A percentile compares a stretch with the other conserved stretches of the same genome.
Evolutionary conservation across 2,329 filamentous ascomycete genomes (phyloP).

Genomic region (Trichophyton mentagrophytes): DNA sequence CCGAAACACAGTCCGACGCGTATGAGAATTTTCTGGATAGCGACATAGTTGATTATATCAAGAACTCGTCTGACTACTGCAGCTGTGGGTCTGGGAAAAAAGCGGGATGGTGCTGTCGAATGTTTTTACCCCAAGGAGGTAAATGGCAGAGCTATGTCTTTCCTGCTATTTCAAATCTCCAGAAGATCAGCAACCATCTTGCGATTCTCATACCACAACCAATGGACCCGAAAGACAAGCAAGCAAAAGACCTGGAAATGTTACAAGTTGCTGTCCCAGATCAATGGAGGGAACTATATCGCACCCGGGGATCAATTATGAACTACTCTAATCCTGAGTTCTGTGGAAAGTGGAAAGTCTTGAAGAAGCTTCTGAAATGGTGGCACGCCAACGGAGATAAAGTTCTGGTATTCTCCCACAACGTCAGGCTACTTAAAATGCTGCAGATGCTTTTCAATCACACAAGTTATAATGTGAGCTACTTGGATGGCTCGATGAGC

Average conservation of each 20-base stretch:
- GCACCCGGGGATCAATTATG: slow-evolving; percentile 61
- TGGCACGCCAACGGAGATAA: slow-evolving; percentile 89
- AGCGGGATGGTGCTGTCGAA: slow-evolving; percentile 69
- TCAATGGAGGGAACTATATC: slow-evolving; percentile 61
- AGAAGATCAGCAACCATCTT: slow-evolving; percentile 88
- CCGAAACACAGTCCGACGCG: slow-evolving; percentile 63
- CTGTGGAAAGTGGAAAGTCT: slow-evolving; percentile 91
- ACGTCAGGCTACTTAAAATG: slow-evolving; percentile 71
- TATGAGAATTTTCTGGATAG: slow-evolving; percentile 74
- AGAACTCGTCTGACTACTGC: slow-evolving; percentile 54
- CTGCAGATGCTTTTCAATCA: slow-evolving; percentile 73
- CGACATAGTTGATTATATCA: slow-evolving; percentile 56
- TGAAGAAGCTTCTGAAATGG: slow-evolving; percentile 73
- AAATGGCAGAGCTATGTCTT: slow-evolving; percentile 71
- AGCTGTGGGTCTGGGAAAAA: slow-evolving; percentile 56
- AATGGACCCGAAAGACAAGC: slow-evolving; percentile 55
- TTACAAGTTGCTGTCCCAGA: slow-evolving; percentile 64
- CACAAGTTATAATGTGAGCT: slow-evolving; percentile 82
- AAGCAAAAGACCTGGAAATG: slow-evolving; percentile 61
- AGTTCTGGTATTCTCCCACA: slow-evolving; percentile 89
- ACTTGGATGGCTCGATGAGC: slow-evolving; percentile 71
- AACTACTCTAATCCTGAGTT: slow-evolving; percentile 78
- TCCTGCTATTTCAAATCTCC: slow-evolving; percentile 65
- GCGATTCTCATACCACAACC: slow-evolving; percentile 64
- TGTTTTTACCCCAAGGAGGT: slow-evolving; percentile 45